Evolutionary conservation across 2,329 filamentous ascomycete species (phyloP), one percentile per base, ranked within the genome.

Genomic region (Phoma herbarum): DNA sequence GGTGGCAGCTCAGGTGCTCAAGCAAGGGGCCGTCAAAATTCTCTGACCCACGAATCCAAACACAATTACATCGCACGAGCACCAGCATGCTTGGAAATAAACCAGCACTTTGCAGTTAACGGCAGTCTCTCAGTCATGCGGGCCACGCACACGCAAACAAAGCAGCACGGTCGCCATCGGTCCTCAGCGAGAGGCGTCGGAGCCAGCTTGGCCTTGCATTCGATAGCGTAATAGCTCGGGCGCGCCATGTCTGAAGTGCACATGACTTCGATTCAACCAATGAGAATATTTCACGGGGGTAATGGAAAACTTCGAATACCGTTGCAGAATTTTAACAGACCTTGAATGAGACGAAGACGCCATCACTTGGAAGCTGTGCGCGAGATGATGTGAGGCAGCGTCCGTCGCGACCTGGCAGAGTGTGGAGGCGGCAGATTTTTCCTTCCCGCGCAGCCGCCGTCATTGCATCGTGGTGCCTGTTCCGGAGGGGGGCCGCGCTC

Each of bases 31-130:
- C 51, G 45, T 50, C 48, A 63, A 58, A 73, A 69, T 64, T 64
- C 66, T 71, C 66, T 62, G 62, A 65, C 64, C 63, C 64, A 63
- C 65, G 53, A 67, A 69, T 64, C 67, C 68, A 62, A 67, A 57
- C 62, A 67, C 60, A 58, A 70, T 62, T 57, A 52, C 57, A 57
- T 57, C 46, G 66, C 71, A 72, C 65, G 68, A 64, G 61, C 58
- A 60, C 52, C 52, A 48, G 14, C 28, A 44, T 61, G 56, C 61
- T 66, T 65, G 64, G 64, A 63, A 59, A 58, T 57, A 59, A 56
- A 64, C 63, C 57, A 62, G 66, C 68, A 72, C 77, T 76, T 77
- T 79, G 74, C 77, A 77, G 77, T 78, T 79, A 79, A 77, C 75
- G 75, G 76, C 75, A 78, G 66, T 63, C 52, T 49, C 52, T 54